Percentiles rank a stretch among this genome's conserved stretches.
These are phyloP conservation scores for Pseudogymnoascus sp. DNA, from an alignment of 2,329 filamentous ascomycete genomes.

Conservation along the genomic window DNA sequence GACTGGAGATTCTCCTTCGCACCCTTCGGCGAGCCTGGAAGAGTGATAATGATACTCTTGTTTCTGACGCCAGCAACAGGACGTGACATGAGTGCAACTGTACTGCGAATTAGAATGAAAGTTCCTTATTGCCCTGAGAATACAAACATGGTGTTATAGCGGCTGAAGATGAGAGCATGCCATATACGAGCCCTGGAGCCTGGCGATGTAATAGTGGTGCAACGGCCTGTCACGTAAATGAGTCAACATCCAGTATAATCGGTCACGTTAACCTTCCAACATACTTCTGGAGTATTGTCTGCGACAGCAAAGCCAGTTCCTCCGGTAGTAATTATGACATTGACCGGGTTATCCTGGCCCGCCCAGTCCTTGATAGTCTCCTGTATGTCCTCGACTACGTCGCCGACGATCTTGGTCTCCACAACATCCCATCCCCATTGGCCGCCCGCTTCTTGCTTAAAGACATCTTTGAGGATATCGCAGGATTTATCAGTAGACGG, in stretches of 20 bases:
- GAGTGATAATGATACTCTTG: slow-evolving; percentile 71
- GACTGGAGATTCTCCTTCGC: slow-evolving; percentile 88
- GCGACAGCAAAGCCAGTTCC: slow-evolving; percentile 84
- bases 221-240: slow-evolving; percentile 47
- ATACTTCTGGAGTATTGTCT: slow-evolving; percentile 82
- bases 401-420: slow-evolving; percentile 67
- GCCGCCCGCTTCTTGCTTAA: slow-evolving; percentile 55
- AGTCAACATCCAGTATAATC: neutral
- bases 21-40: slow-evolving; percentile 91
- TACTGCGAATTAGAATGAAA: slow-evolving; percentile 20
- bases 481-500: slow-evolving; percentile 69
- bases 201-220: slow-evolving; percentile 69
- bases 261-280: slow-evolving; percentile 17
- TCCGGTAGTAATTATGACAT: slow-evolving; percentile 80
- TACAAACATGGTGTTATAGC: slow-evolving; percentile 77
- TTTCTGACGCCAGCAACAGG: slow-evolving; percentile 84
- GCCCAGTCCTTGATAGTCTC: slow-evolving; percentile 62
- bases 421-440: slow-evolving; percentile 58
- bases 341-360: slow-evolving; percentile 53
- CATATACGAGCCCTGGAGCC: slow-evolving; percentile 86
- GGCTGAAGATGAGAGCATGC: slow-evolving; percentile 80
- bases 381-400: slow-evolving; percentile 68
- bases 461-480: slow-evolving; percentile 56
- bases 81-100: slow-evolving; percentile 93
- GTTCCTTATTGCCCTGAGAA: neutral